These are phyloP conservation scores for Capillidium rhysosporum DNA, from an alignment of 371 early-diverging fungal species.

Conservation along the genomic window DNA sequence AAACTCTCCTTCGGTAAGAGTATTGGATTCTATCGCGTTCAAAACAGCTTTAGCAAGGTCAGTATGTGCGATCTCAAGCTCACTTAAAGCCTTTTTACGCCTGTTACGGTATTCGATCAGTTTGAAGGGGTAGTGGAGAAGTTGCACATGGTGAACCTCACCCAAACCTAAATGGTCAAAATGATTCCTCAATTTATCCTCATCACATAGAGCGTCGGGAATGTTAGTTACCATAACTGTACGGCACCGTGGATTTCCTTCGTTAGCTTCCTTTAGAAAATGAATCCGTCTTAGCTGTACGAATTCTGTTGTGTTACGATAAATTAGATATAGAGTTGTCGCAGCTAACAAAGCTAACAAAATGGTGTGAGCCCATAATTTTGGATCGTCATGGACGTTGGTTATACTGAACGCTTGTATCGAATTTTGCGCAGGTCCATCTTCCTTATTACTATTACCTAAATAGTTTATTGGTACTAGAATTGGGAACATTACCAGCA, in stretches of 20 bases:
- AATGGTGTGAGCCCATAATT: constrained; percentile 21
- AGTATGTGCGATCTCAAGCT: constrained; percentile 16
- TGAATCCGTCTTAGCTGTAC: constrained; percentile 16
- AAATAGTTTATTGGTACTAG: constrained; percentile 28
- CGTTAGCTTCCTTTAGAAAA: constrained; percentile 7
- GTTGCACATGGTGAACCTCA: constrained; percentile 15
- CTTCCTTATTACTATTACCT: constrained; percentile 6
- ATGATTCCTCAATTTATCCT: constrained; percentile 13
- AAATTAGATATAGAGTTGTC: constrained; percentile 23
- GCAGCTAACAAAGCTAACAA: constrained; percentile 16
- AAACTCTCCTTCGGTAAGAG: neutral
- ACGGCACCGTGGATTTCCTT: constrained; percentile 10
- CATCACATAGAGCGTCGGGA: constrained; percentile 17
- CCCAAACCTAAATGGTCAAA: constrained; percentile 19
- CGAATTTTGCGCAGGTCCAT: constrained; percentile 7
- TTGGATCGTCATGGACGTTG: constrained; percentile 14
- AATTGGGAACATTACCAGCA: constrained; percentile 20
- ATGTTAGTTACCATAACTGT: constrained; percentile 19
- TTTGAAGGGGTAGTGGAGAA: constrained; percentile 13
- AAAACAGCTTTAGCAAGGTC: constrained; percentile 15
- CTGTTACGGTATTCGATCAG: constrained; percentile 1
- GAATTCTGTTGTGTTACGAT: constrained; percentile 23
- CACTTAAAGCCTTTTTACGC: constrained; percentile 9
- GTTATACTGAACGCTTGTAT: constrained; percentile 19
- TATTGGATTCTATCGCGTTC: constrained; percentile 8